Percentiles rank a stretch among this genome's conserved stretches.
phyloP scores from a whole-genome alignment of 306 rosid species.

The Carpinus viminea region DNA sequence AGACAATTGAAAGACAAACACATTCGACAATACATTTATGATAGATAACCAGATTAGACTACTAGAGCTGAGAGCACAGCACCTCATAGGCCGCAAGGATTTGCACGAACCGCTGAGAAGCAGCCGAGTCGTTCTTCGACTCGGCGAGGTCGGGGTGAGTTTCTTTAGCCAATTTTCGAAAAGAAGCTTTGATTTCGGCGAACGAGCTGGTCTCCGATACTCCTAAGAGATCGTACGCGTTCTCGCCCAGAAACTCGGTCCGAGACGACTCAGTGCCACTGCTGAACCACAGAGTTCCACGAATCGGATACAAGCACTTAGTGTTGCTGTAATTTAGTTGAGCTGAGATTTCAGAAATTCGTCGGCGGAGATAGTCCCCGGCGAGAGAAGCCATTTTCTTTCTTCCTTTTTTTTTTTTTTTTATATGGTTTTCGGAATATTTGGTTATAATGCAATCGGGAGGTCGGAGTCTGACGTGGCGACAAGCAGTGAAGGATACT shows the following conservation, averaged over 20 bases:
- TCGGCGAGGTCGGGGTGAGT: conserved; percentile 95
- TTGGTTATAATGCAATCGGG: not conserved
- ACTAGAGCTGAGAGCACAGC: not conserved
- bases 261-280: conserved; percentile 48
- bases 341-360: conserved; percentile 17
- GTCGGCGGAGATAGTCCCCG: conserved; percentile 24
- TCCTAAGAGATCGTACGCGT: conserved; percentile 79
- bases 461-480: not conserved
- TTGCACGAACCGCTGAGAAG: conserved; percentile 75
- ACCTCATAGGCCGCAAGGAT: conserved; percentile 97
- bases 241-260: conserved; percentile 50
- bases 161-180: conserved; percentile 88
- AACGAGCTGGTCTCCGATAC: conserved; percentile 75
- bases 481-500: not conserved
- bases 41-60: not conserved
- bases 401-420: not conserved
- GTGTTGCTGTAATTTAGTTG: conserved; percentile 21
- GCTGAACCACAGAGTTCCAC: conserved; percentile 44
- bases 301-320: conserved; percentile 22
- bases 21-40: not conserved
- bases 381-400: conserved; percentile 30
- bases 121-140: conserved; percentile 52
- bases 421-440: not conserved
- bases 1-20: not conserved
- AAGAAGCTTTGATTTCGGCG: conserved; percentile 78